phyloP scores from a whole-genome alignment of 1,139 yeast species.

The Diutina siamensis region DNA sequence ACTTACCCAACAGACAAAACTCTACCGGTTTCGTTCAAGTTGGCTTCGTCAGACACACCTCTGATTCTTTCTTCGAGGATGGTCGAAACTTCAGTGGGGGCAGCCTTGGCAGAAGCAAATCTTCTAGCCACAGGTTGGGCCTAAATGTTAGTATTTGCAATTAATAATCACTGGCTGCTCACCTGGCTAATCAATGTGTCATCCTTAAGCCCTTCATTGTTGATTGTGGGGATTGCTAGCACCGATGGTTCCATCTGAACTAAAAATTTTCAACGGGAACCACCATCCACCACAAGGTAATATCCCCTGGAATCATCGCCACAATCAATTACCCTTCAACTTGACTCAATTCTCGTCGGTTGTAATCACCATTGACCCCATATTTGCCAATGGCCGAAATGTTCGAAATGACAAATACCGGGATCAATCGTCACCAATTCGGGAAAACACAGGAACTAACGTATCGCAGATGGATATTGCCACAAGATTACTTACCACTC shows the following conservation, averaged over 20 bases:
- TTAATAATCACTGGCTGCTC: not conserved
- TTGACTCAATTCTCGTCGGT: no score
- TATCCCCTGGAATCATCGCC: no score
- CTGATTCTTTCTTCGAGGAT: slow-evolving; percentile 98
- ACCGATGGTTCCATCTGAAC: no score
- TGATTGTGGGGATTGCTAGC: not conserved
- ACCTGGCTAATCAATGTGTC: no score
- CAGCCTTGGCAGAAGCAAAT: slow-evolving; percentile 94
- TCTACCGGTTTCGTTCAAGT: slow-evolving; percentile 99
- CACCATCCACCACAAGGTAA: not conserved
- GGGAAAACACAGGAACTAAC: not conserved
- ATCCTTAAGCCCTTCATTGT: no score
- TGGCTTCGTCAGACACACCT: slow-evolving; percentile 96
- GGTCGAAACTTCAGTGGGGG: slow-evolving; percentile 98
- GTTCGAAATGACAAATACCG: not conserved
- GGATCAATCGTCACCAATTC: not conserved
- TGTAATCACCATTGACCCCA: not conserved
- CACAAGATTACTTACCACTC: slow-evolving; percentile 3
- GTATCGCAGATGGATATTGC: not conserved
- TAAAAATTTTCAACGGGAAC: not conserved
- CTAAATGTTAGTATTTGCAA: slow-evolving; percentile 25
- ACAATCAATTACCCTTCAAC: no score
- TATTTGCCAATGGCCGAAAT: not conserved
- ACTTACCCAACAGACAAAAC: slow-evolving; percentile 77
- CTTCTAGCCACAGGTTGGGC: slow-evolving; percentile 71